Conservation (phyloP, 306 rosid genomes). For the Comarum palustre region DNA sequence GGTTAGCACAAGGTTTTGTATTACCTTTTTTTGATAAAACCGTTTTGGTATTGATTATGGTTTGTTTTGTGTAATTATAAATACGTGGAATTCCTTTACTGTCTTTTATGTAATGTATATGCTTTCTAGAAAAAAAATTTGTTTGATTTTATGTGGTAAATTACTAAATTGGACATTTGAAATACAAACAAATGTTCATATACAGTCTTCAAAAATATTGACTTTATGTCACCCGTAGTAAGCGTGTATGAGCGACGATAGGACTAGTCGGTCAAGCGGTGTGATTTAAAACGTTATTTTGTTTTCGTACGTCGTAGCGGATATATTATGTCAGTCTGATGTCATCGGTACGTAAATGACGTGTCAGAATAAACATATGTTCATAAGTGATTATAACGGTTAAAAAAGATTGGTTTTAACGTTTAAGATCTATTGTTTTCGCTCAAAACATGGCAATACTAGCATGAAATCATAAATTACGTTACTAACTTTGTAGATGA, state of each 20-base stretch:
- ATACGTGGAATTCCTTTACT: not conserved
- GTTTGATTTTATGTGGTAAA: no score
- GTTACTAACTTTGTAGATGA: not conserved
- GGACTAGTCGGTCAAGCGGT: not conserved
- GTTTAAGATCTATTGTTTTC: not conserved
- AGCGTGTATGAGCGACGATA: no score
- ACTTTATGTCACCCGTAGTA: no score
- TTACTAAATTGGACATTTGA: no score
- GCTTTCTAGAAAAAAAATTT: not conserved
- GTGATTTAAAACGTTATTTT: no score
- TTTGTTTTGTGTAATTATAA: not conserved
- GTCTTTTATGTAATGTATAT: not conserved
- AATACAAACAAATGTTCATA: no score
- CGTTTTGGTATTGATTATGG: not conserved
- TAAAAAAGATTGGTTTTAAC: not conserved
- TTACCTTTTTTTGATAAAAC: not conserved
- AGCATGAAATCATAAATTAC: not conserved
- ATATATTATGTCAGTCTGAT: not conserved
- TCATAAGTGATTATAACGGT: not conserved
- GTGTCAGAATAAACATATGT: not conserved
- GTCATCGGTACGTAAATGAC: no score
- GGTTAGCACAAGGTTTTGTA: not conserved
- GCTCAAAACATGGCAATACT: not conserved
- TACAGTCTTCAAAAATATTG: no score
- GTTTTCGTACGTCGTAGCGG: no score